Percentiles rank a stretch among this genome's conserved stretches.
Evolutionary conservation across 2,329 filamentous ascomycete genomes (phyloP).

Genomic region (Acephala macrosclerotiorum): DNA sequence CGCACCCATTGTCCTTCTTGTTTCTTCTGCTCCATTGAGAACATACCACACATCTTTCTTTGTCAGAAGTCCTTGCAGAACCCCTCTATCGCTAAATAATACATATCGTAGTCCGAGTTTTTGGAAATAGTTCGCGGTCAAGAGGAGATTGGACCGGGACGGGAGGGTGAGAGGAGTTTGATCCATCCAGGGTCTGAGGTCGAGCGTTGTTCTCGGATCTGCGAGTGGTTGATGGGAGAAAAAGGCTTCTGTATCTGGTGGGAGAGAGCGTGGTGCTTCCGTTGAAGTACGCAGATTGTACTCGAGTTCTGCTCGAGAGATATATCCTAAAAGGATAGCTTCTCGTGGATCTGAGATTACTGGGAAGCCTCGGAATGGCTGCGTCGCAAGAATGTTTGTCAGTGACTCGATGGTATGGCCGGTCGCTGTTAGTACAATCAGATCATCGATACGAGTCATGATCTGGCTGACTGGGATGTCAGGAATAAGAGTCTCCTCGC

Average conservation of each 20-base stretch:
- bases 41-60: constrained; percentile 99
- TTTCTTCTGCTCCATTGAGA: constrained; percentile 78
- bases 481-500: constrained; percentile 78
- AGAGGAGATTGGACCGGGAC: constrained; percentile 75
- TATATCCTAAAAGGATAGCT: constrained; percentile 88
- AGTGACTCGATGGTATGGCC: constrained; percentile 87
- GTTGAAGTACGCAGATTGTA: constrained; percentile 77
- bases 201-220: constrained; percentile 79
- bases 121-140: constrained; percentile 94
- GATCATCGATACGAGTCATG: constrained; percentile 92
- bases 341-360: constrained; percentile 81
- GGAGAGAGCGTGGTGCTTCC: constrained; percentile 63
- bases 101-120: constrained; percentile 92
- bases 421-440: constrained; percentile 85
- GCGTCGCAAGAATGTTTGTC: constrained; percentile 71
- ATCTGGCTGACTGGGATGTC: constrained; percentile 87
- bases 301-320: constrained; percentile 86
- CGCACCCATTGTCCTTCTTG: constrained; percentile 48
- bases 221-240: constrained; percentile 86
- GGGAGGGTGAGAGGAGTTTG: constrained; percentile 94
- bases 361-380: constrained; percentile 89
- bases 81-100: constrained; percentile 83
- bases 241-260: constrained; percentile 78
- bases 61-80: constrained; percentile 84
- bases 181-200: constrained; percentile 98